Evolutionary conservation across 768 basidiomycete genomes (phyloP).

Genomic region (Harrya chromipes): DNA sequence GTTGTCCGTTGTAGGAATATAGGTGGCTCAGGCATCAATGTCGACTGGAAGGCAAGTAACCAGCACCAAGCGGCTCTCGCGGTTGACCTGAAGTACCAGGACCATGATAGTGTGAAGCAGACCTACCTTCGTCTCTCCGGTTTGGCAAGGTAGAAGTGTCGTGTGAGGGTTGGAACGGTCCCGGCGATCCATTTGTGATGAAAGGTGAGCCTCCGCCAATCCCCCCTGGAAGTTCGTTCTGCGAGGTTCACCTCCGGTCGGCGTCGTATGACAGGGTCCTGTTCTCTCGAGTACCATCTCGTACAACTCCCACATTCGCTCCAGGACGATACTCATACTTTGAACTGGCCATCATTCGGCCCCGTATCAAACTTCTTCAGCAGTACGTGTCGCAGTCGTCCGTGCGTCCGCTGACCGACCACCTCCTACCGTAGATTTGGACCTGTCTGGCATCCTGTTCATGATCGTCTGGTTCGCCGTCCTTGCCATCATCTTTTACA

Average conservation of each 20-base stretch:
- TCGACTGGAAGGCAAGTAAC: constrained; percentile 83
- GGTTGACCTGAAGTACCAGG: constrained; percentile 8
- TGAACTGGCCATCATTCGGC: constrained; percentile 8
- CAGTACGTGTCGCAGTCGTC: constrained; percentile 12
- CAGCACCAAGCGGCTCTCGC: background rate
- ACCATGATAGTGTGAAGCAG: constrained; percentile 74
- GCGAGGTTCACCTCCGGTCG: background rate
- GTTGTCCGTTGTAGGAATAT: constrained; percentile 81
- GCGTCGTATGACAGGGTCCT: constrained; percentile 58
- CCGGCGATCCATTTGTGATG: constrained; percentile 81
- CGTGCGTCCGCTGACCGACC: background rate
- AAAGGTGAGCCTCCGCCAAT: constrained; percentile 53
- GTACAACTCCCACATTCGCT: constrained; percentile 55
- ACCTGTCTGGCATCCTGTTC: constrained; percentile 50
- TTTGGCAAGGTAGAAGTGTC: constrained; percentile 84
- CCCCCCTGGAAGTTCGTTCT: background rate
- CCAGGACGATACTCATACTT: constrained; percentile 16
- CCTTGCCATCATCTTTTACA: constrained; percentile 54
- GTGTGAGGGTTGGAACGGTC: constrained; percentile 86
- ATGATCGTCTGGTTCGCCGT: constrained; percentile 54
- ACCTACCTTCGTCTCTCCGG: constrained; percentile 76
- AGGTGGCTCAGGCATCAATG: constrained; percentile 72
- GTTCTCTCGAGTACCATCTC: constrained; percentile 81
- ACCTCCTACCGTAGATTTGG: constrained; percentile 37
- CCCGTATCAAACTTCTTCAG: constrained; percentile 16